These are phyloP conservation scores for Colletotrichum euphorbiae DNA, from an alignment of 2,329 filamentous ascomycete species.

Conservation along the genomic window DNA sequence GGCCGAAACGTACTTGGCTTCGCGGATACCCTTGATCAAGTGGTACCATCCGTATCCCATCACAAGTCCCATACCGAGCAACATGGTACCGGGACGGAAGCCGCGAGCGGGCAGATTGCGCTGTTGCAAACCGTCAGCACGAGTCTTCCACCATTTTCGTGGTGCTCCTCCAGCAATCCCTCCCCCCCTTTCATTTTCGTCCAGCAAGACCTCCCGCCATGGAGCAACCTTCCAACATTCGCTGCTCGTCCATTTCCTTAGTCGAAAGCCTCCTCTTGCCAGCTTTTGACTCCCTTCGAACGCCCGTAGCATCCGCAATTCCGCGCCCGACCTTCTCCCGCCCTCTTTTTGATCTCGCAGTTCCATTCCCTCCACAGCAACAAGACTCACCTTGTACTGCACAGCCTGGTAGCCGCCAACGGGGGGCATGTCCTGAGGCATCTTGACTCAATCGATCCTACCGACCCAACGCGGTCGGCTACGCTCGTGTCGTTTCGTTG, in stretches of 20 bases:
- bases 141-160: neutral
- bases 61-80: constrained; percentile 79
- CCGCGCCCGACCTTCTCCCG: no score
- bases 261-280: neutral
- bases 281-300: neutral
- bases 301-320: no score
- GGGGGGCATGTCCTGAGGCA: constrained; percentile 99
- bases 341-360: neutral
- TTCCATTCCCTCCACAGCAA: neutral
- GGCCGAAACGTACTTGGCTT: constrained; percentile 80
- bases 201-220: no score
- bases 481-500: constrained; percentile 13
- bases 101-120: constrained; percentile 93
- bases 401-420: constrained; percentile 93
- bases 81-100: constrained; percentile 84
- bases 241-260: no score
- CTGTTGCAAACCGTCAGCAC: constrained; percentile 54
- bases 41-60: constrained; percentile 95
- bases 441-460: constrained; percentile 60
- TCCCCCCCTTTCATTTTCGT: neutral
- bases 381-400: constrained; percentile 88
- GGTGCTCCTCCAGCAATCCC: neutral
- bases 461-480: constrained; percentile 37
- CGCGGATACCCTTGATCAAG: constrained; percentile 83
- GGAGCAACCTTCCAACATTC: no score